Evolutionary conservation across 2,329 filamentous ascomycete species (phyloP), one percentile per base, ranked within the genome.

Genomic region (Fusarium tricinctum): DNA sequence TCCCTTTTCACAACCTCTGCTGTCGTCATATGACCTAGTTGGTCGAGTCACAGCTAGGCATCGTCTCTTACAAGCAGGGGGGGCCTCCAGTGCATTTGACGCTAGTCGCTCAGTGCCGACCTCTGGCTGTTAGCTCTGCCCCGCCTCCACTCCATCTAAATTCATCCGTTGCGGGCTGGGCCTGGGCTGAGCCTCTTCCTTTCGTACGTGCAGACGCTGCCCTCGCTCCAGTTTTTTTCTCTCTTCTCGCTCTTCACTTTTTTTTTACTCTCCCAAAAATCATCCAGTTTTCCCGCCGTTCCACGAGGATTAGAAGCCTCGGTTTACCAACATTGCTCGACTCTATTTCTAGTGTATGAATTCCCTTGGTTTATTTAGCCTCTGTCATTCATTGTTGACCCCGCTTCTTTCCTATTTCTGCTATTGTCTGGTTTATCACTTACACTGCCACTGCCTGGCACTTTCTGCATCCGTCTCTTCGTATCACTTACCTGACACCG

Each of bases 191-290:
- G 66, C 66, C 66, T 69, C 66, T 44, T 39, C 30, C 30, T 30
- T 51, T 64, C 46, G 20, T 45, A 63, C 48, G 46, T 52, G 52
- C 47, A 52, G 52, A 43, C 58, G 60, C 50, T 59, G 63, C 67
- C 67, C 67, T 61, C 55, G 58, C 48, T 68, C 67, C 67, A 70
- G 50, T 70, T 70, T 70, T 70, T 70, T 68, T 64, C 54, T 33
- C 7, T 33, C 7, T 13, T 40, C 3, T 23, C 42, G n/a, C 23
- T 47, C 51, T 44, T 39, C 48, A 50, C 56, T 43, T 32, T 43
- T 32, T 40, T 22, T 64, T 58, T 48, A 22, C 42, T 39, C n/a
- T 32, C 64, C 47, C 23, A 48, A 49, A 38, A 19, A 38, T 38
- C n/a, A 38, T 38, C 38, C 54, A 28, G 39, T 56, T 58, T 19